These are phyloP conservation scores for Aspergillus pseudotamarii DNA, from an alignment of 2,329 filamentous ascomycete species.

Conservation along the genomic window DNA sequence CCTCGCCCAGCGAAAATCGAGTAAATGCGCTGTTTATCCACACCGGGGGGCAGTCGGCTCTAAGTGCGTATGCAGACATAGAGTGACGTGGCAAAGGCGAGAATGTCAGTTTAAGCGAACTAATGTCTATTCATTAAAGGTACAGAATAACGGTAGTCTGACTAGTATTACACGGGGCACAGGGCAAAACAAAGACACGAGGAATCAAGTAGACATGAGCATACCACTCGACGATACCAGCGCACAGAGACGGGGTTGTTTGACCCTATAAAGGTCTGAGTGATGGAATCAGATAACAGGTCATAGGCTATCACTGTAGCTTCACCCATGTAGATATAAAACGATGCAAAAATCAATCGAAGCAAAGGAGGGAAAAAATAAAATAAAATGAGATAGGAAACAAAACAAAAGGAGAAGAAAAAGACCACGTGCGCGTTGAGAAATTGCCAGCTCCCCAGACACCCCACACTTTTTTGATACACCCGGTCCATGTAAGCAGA, in stretches of 20 bases:
- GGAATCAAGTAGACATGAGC: conserved; percentile 1
- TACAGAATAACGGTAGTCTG: conserved; percentile 26
- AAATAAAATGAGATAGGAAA: conserved; percentile 21
- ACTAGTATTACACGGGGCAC: conserved; percentile 32
- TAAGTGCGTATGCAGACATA: conserved; percentile 35
- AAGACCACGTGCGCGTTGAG: neutral
- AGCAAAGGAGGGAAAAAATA: conserved; percentile 15
- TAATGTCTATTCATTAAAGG: conserved; percentile 19
- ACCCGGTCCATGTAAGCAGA: neutral
- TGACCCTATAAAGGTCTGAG: neutral
- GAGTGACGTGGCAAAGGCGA: conserved; percentile 8
- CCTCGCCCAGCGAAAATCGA: conserved; percentile 4
- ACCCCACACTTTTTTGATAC: conserved; percentile 2
- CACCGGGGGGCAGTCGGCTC: conserved; percentile 38
- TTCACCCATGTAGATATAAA: conserved; percentile 10
- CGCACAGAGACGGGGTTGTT: neutral
- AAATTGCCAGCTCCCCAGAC: conserved; percentile 22
- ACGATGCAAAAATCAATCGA: conserved; percentile 14
- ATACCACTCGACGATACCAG: neutral
- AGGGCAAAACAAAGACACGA: conserved; percentile 21
- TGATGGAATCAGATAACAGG: neutral
- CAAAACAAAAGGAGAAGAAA: conserved; percentile 17
- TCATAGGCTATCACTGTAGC: conserved; percentile 4
- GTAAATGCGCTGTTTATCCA: conserved; percentile 41
- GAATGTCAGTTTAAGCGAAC: conserved; percentile 9